Evolutionary conservation across 768 basidiomycete genomes (phyloP).

Genomic region (Psilocybe cubensis): DNA sequence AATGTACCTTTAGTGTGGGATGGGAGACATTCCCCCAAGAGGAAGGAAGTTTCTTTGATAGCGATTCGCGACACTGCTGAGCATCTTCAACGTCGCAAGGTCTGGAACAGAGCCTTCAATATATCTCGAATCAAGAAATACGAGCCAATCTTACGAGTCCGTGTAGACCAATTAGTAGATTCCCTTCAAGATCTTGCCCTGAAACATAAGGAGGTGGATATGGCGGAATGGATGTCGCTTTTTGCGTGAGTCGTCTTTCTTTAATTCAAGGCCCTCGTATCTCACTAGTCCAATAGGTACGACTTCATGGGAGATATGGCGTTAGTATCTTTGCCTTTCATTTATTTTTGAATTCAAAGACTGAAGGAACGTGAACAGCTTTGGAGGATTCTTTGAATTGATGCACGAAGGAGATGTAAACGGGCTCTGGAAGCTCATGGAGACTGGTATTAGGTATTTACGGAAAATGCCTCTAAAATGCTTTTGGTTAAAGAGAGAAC

Average conservation of each 20-base stretch:
- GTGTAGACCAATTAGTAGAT: conserved; percentile 13
- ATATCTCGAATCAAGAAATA: conserved; percentile 33
- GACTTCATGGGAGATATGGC: conserved; percentile 44
- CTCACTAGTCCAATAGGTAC: conserved; percentile 28
- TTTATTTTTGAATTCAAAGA: conserved; percentile 18
- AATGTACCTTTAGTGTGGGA: conserved; percentile 28
- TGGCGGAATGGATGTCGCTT: conserved; percentile 38
- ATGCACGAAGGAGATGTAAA: conserved; percentile 34
- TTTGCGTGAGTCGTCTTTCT: conserved; percentile 32
- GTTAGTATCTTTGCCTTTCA: conserved; percentile 21
- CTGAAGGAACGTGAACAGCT: conserved; percentile 19
- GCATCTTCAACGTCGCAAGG: conserved; percentile 39
- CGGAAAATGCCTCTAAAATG: too few species aligned
- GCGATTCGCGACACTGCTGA: conserved; percentile 31
- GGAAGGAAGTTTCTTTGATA: conserved; percentile 26
- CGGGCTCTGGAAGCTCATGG: conserved; percentile 17
- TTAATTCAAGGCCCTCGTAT: not conserved
- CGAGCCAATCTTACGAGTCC: conserved; percentile 20
- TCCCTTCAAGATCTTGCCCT: conserved; percentile 1
- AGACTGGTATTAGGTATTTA: conserved; percentile 25
- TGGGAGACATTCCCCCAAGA: conserved; percentile 22
- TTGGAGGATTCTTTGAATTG: conserved; percentile 23
- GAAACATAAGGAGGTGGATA: conserved; percentile 25
- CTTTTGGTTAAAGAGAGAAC: not conserved
- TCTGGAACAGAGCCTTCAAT: conserved; percentile 43